Conservation (phyloP, 129 eudicot species). For the Flaveria ramosissima region DNA sequence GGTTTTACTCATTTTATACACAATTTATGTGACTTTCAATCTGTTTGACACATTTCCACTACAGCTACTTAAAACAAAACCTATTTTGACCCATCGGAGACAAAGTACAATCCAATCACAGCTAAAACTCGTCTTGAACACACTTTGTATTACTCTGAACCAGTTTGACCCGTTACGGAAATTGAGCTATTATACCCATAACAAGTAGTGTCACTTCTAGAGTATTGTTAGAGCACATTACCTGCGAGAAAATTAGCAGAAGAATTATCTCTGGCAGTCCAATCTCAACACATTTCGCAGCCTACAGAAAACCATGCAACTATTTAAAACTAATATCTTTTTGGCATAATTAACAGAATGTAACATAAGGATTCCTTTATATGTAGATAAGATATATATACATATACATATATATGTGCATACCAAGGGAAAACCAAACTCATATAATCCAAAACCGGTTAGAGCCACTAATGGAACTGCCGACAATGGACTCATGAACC, state of each 20-base stretch:
- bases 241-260: conserved; percentile 88
- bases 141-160: background rate
- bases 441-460: conserved; percentile 80
- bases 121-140: background rate
- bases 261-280: conserved; percentile 85
- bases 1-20: background rate
- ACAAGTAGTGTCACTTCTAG: background rate
- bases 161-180: background rate
- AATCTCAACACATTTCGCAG: conserved; percentile 86
- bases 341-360: conserved; percentile 3
- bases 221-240: conserved; percentile 5
- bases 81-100: background rate
- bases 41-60: background rate
- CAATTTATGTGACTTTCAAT: background rate
- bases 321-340: conserved; percentile 15
- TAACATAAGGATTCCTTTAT: background rate
- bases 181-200: background rate
- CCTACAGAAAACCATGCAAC: conserved; percentile 42
- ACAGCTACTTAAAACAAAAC: background rate
- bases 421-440: conserved; percentile 94
- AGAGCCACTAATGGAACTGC: conserved; percentile 84
- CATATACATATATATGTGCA: conserved; percentile 7
- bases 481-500: conserved; percentile 93
- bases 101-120: background rate
- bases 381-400: background rate